Percentiles rank a stretch among this genome's conserved stretches.
phyloP scores from a whole-genome alignment of 73 alveolate genomes.

The Tetrahymena borealis region DNA sequence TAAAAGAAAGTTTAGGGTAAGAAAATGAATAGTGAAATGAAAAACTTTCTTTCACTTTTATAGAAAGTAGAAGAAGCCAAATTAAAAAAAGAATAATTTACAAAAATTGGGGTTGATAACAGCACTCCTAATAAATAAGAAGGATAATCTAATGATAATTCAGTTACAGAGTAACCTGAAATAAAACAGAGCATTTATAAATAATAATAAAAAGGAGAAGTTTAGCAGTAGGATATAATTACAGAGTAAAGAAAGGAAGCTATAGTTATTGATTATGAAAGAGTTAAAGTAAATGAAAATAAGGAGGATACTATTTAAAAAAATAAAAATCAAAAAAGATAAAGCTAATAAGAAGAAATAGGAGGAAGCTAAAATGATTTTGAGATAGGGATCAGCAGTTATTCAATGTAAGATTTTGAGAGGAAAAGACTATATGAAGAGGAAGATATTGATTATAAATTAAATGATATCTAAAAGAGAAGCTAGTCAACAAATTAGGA shows the following conservation, averaged over 20 bases:
- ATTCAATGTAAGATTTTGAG: neutral
- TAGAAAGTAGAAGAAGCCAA: neutral
- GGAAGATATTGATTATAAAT: neutral
- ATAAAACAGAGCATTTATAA: too few species aligned
- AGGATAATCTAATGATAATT: too few species aligned
- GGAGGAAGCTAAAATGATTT: neutral
- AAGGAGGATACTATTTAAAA: neutral
- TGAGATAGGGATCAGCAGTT: neutral
- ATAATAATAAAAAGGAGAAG: too few species aligned
- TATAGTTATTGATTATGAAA: too few species aligned
- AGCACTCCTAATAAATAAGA: too few species aligned
- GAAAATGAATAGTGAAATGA: neutral
- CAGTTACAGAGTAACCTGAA: too few species aligned
- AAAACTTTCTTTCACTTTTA: neutral
- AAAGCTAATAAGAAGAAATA: neutral
- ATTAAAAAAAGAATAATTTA: neutral
- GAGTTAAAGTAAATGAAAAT: too few species aligned
- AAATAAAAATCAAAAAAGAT: neutral
- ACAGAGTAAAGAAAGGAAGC: too few species aligned
- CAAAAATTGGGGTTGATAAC: neutral
- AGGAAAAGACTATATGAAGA: neutral
- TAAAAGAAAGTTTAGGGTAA: neutral
- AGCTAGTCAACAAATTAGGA: neutral
- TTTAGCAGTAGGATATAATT: too few species aligned
- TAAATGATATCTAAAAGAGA: too few species aligned